phyloP scores from a whole-genome alignment of 139 green algal genomes.

The Micractinium conductrix region DNA sequence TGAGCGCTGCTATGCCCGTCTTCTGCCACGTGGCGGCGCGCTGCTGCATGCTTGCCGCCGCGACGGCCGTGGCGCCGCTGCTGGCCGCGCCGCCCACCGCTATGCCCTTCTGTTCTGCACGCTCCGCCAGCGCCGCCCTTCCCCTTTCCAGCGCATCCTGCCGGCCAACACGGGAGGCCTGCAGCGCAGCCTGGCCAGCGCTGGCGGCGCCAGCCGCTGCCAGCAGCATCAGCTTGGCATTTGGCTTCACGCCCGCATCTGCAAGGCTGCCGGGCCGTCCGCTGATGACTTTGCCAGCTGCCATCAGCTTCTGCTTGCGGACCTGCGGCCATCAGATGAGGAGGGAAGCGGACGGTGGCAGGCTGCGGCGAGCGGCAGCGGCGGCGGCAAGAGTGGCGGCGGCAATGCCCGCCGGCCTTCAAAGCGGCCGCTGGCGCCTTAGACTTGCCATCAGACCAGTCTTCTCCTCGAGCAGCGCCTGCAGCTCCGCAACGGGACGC shows the following conservation, averaged over 20 bases:
- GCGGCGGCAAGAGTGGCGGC: neutral
- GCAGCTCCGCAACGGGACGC: slow-evolving; percentile 33
- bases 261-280: slow-evolving; percentile 28
- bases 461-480: slow-evolving; percentile 48
- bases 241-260: slow-evolving; percentile 37
- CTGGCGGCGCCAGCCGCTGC: slow-evolving; percentile 5
- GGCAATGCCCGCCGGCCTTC: neutral
- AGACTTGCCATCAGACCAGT: slow-evolving; percentile 65
- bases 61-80: neutral
- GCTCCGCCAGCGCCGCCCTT: slow-evolving; percentile 5
- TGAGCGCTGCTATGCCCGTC: slow-evolving; percentile 63
- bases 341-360: neutral
- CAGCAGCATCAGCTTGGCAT: slow-evolving; percentile 78
- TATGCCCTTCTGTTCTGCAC: neutral
- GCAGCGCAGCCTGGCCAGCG: slow-evolving; percentile 34
- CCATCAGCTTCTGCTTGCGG: slow-evolving; percentile 71
- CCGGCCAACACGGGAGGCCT: slow-evolving; percentile 34
- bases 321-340: neutral
- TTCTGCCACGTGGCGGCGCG: slow-evolving; percentile 57
- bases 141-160: slow-evolving; percentile 40
- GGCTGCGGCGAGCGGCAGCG: neutral
- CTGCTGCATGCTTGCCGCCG: slow-evolving; percentile 34
- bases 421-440: neutral
- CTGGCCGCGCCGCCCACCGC: neutral
- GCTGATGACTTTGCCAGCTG: slow-evolving; percentile 63